Base-by-base conservation (phyloP, 2,329 filamentous ascomycete species). In the Cadophora sp. region DNA sequence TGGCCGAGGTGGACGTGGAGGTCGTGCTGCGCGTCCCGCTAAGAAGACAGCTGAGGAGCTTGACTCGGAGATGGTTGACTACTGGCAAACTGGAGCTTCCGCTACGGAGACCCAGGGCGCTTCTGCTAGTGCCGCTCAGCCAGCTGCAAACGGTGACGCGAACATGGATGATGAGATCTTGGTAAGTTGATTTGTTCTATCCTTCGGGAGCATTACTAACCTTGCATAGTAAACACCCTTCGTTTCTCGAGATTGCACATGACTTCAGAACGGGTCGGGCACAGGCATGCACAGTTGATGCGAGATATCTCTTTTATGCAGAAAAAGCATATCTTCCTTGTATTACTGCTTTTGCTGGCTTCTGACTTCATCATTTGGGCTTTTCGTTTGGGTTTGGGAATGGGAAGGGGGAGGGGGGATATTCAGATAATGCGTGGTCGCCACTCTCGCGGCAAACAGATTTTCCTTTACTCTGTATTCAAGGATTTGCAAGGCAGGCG, bases 11-110 rank as follows among this genome's bases (percentile, higher is more conserved):
- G 81, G 81, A 67, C 83, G 80, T 62, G 73, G 73, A 50, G 72
- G 71, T 41, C 89, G 89, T 73, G 90, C 83, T 76, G 83, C 85
- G 71, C 87, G 91, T 75, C 85, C 91, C 73, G 82, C 89, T 76
- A 84, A 96, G 83, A 98, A 98, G 91, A 97, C 94, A 0, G 89
- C 91, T 1, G 95, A 97, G 78, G 94, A 99, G 82, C 89, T 99
- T 30, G 96, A 99, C 79, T 94, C 93, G 4, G 96, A 99, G 80
- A 99, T 99, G 96, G 90, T 89, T 22, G 96, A 98, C 80, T 99
- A 99, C 83, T 98, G 96, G 78, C 77, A 81, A 71, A 81, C 80
- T 62, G 83, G 83, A 72, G 81, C 82, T 69, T 81, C 81, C 48
- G 79, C 81, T 61, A 80, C 84, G 67, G 78, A 80, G 64, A 81